Conservation (phyloP, 2,329 filamentous ascomycete species). For the Aspergillus hortae region DNA sequence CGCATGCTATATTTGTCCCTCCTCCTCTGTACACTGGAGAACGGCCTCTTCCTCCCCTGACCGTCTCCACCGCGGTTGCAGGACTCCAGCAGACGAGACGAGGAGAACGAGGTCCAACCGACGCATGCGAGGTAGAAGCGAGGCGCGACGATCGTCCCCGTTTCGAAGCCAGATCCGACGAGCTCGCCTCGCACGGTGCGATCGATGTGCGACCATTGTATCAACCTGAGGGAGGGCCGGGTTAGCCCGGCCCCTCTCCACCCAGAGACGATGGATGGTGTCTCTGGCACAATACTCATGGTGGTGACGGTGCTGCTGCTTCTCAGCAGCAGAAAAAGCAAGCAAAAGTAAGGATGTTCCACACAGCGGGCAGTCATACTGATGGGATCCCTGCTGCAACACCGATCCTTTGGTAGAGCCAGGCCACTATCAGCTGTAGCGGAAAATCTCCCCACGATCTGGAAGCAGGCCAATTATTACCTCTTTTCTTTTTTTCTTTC, state of each 20-base stretch:
- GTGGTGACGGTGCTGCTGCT: background rate
- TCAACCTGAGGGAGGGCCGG: background rate
- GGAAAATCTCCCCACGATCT: constrained; percentile 26
- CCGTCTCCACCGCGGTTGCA: constrained; percentile 3
- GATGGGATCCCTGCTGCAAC: constrained; percentile 14
- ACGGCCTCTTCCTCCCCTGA: background rate
- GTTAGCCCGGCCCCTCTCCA: constrained; percentile 7
- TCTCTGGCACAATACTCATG: constrained; percentile 8
- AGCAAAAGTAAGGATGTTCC: constrained; percentile 12
- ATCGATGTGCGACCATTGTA: background rate
- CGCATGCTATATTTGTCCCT: background rate
- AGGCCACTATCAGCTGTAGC: constrained; percentile 16
- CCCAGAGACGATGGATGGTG: background rate
- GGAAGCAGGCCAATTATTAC: constrained; percentile 13
- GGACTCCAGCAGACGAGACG: background rate
- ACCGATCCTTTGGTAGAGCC: constrained; percentile 15
- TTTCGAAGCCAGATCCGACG: background rate
- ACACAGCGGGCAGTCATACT: background rate
- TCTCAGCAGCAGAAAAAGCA: constrained; percentile 1
- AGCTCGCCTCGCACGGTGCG: background rate
- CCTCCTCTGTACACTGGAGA: background rate
- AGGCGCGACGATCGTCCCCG: background rate
- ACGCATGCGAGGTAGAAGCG: background rate
- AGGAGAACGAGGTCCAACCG: background rate
- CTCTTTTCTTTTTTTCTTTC: constrained; percentile 10